Evolutionary conservation across 2,329 filamentous ascomycete species (phyloP).

Genomic region (Scortechinia acanthostroma): DNA sequence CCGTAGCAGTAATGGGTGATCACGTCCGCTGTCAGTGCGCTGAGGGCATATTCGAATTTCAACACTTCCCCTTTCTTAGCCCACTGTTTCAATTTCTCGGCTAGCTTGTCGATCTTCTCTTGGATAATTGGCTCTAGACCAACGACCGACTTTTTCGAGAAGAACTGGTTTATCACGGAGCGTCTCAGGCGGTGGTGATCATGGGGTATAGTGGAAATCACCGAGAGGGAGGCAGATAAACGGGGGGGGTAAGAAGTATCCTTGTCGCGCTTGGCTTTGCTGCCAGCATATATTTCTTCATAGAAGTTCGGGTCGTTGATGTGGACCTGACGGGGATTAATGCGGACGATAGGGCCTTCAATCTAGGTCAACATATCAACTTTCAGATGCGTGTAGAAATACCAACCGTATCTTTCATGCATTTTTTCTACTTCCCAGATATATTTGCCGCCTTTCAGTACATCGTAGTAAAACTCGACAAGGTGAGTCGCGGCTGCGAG

Average conservation of each 20-base stretch:
- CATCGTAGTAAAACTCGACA: slow-evolving; percentile 14
- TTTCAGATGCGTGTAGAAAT: background rate
- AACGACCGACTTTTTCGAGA: slow-evolving; percentile 10
- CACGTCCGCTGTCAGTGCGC: slow-evolving; percentile 13
- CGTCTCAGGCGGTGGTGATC: slow-evolving; percentile 12
- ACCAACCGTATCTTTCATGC: slow-evolving; percentile 13
- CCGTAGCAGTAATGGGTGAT: slow-evolving; percentile 17
- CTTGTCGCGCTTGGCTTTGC: slow-evolving; percentile 8
- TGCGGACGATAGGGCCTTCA: slow-evolving; percentile 19
- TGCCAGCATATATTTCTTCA: slow-evolving; percentile 11
- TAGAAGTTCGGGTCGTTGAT: slow-evolving; percentile 18
- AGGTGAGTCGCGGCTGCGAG: slow-evolving; percentile 11
- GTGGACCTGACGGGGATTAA: slow-evolving; percentile 20
- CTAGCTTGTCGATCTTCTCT: slow-evolving; percentile 7
- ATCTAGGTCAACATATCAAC: slow-evolving; percentile 3
- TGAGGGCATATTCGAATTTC: slow-evolving; percentile 6
- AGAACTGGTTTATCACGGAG: slow-evolving; percentile 10
- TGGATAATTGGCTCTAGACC: slow-evolving; percentile 10
- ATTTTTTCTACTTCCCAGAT: slow-evolving; percentile 10
- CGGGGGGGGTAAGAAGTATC: background rate
- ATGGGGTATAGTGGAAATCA: slow-evolving; percentile 9
- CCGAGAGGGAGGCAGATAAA: background rate
- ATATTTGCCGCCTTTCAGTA: slow-evolving; percentile 8
- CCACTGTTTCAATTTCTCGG: slow-evolving; percentile 7
- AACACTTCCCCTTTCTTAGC: slow-evolving; percentile 5